Evolutionary conservation across 2,329 filamentous ascomycete genomes (phyloP).

Genomic region (Ascocoryne sarcoides): DNA sequence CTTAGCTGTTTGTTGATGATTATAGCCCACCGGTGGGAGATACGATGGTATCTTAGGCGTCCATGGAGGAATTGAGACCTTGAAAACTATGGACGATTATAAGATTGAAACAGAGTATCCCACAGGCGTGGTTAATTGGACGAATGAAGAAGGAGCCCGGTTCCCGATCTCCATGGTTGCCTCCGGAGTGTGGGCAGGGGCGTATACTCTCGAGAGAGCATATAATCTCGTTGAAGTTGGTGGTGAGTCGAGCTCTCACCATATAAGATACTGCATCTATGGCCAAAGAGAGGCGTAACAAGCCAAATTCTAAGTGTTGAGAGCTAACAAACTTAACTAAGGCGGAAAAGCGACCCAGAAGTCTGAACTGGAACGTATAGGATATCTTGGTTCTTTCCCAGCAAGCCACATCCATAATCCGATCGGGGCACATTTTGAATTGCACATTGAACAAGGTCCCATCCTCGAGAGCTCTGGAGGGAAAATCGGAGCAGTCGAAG

Average conservation of each 20-base stretch:
- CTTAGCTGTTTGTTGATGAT: constrained; percentile 27
- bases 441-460: constrained; percentile 80
- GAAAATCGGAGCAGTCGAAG: constrained; percentile 61
- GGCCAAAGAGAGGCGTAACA: no score
- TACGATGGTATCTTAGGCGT: constrained; percentile 76
- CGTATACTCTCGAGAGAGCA: constrained; percentile 52
- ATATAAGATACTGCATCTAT: no score
- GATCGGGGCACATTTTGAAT: constrained; percentile 70
- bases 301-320: no score
- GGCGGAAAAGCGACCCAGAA: constrained; percentile 54
- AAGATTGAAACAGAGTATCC: constrained; percentile 55
- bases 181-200: constrained; percentile 70
- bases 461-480: constrained; percentile 56
- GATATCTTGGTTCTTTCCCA: constrained; percentile 53
- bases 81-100: constrained; percentile 59
- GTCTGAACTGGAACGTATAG: constrained; percentile 61
- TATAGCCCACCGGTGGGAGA: constrained; percentile 51
- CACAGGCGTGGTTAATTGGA: constrained; percentile 43
- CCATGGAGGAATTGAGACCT: constrained; percentile 62
- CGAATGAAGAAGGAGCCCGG: constrained; percentile 69
- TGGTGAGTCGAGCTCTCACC: neutral
- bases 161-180: constrained; percentile 69
- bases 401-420: constrained; percentile 51
- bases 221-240: constrained; percentile 55
- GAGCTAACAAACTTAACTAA: no score